These are phyloP conservation scores for Ustilago trichophora DNA, from an alignment of 1,284 basidiomycete genomes.

Conservation along the genomic window DNA sequence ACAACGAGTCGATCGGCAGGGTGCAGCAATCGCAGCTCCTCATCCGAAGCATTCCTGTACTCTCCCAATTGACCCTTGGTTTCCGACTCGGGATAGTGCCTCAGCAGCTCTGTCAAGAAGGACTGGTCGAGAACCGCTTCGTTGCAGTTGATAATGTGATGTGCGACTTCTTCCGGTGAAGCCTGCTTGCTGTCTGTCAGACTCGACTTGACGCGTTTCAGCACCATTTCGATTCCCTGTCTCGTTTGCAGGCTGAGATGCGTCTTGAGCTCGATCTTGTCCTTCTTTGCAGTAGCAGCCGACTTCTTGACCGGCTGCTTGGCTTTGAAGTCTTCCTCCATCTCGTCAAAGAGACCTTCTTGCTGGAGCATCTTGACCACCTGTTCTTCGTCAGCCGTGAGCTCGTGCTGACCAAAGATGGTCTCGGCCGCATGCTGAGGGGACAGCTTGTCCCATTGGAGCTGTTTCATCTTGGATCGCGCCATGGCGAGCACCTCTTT, in stretches of 20 bases:
- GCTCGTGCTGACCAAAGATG: slow-evolving; percentile 56
- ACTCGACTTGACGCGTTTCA: slow-evolving; percentile 32
- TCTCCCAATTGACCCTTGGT: slow-evolving; percentile 66
- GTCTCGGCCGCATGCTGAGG: slow-evolving; percentile 65
- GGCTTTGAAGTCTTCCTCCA: slow-evolving; percentile 98
- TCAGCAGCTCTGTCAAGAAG: slow-evolving; percentile 63
- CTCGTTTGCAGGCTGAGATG: slow-evolving; percentile 58
- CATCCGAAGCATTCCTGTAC: slow-evolving; percentile 85
- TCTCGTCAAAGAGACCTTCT: slow-evolving; percentile 86
- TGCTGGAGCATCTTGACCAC: slow-evolving; percentile 49
- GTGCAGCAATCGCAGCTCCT: slow-evolving; percentile 87
- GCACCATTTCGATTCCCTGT: slow-evolving; percentile 58
- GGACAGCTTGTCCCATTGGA: slow-evolving; percentile 91
- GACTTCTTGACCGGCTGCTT: slow-evolving; percentile 77
- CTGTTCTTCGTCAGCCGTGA: slow-evolving; percentile 47
- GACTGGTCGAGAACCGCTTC: slow-evolving; percentile 63
- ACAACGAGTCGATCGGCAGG: slow-evolving; percentile 96
- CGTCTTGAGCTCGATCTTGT: slow-evolving; percentile 67
- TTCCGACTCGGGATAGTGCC: slow-evolving; percentile 65
- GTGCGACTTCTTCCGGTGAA: slow-evolving; percentile 64
- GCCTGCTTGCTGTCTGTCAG: slow-evolving; percentile 59
- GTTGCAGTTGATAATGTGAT: slow-evolving; percentile 65
- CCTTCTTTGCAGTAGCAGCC: slow-evolving; percentile 65
- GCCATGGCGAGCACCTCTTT: slow-evolving; percentile 88
- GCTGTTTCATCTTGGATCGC: slow-evolving; percentile 91